phyloP scores from a whole-genome alignment of 2,329 filamentous ascomycete species.

The Shiraia sp. region DNA sequence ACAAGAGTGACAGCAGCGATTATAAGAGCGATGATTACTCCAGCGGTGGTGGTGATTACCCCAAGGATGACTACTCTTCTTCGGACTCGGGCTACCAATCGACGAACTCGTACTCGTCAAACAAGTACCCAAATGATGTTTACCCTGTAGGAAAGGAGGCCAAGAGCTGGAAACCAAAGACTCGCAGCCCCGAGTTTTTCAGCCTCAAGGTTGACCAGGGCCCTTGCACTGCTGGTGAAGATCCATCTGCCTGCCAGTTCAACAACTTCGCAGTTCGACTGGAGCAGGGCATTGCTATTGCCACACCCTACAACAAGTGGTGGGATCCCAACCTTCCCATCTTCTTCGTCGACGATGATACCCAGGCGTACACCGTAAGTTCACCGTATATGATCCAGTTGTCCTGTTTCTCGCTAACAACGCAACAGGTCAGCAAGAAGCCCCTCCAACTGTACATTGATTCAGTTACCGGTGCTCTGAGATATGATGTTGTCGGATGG shows the following conservation, averaged over 20 bases:
- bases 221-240: constrained; percentile 7
- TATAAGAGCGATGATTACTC: background rate
- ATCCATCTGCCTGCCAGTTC: constrained; percentile 13
- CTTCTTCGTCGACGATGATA: constrained; percentile 35
- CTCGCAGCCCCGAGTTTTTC: constrained; percentile 29
- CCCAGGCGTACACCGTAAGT: constrained; percentile 33
- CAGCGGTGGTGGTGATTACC: background rate
- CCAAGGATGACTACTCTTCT: background rate
- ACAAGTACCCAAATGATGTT: background rate
- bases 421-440: constrained; percentile 32
- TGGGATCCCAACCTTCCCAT: constrained; percentile 29
- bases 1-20: background rate
- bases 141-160: constrained; percentile 2
- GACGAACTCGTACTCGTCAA: background rate
- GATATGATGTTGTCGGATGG: constrained; percentile 30
- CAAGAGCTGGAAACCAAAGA: constrained; percentile 27
- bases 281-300: constrained; percentile 31
- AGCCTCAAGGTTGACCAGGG: constrained; percentile 25
- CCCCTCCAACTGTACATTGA: constrained; percentile 33
- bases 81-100: background rate
- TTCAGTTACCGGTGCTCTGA: constrained; percentile 22
- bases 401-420: constrained; percentile 3
- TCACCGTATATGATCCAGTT: too few relatives aligned
- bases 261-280: constrained; percentile 26
- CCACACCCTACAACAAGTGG: constrained; percentile 35